Conservation (phyloP, 345 rosid species). For the Lumnitzera littorea region DNA sequence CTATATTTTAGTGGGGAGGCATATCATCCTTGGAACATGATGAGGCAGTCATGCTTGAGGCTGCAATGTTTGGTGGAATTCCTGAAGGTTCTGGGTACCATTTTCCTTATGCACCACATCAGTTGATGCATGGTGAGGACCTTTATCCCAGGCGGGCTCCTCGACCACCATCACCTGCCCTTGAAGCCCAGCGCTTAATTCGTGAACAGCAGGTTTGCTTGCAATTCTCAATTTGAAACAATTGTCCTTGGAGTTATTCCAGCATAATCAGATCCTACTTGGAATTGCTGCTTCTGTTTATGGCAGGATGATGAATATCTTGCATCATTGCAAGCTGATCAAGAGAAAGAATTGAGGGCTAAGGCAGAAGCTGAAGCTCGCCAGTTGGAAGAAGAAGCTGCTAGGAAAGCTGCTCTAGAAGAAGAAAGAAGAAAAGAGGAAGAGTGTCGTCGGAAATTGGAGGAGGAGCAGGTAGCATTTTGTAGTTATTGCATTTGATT, state of each 20-base stretch:
- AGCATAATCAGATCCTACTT: not conserved
- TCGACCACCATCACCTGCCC: conserved; percentile 85
- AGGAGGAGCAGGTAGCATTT: conserved; percentile 74
- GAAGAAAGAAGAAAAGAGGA: conserved; percentile 70
- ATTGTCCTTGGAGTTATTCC: not conserved
- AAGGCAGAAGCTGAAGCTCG: conserved; percentile 81
- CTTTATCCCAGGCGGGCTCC: conserved; percentile 44
- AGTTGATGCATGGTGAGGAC: conserved; percentile 38
- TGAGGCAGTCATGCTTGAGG: conserved; percentile 99
- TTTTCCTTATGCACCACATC: conserved; percentile 55
- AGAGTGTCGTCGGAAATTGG: conserved; percentile 62
- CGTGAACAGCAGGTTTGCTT: conserved; percentile 90
- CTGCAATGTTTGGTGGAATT: conserved; percentile 99
- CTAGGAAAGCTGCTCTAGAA: conserved; percentile 69
- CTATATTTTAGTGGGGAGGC: conserved; percentile 85
- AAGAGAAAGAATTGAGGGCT: conserved; percentile 83
- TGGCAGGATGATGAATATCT: conserved; percentile 94
- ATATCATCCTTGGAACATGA: conserved; percentile 97
- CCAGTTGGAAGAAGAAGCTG: conserved; percentile 62
- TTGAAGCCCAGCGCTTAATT: conserved; percentile 92
- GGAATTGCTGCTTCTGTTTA: conserved; percentile 7
- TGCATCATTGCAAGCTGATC: conserved; percentile 92
- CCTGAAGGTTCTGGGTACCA: conserved; percentile 71
- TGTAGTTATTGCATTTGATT: not conserved
- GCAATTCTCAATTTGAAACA: not conserved